These are phyloP conservation scores for Voacanga thouarsii DNA, from an alignment of 257 asterid genomes.

Conservation along the genomic window DNA sequence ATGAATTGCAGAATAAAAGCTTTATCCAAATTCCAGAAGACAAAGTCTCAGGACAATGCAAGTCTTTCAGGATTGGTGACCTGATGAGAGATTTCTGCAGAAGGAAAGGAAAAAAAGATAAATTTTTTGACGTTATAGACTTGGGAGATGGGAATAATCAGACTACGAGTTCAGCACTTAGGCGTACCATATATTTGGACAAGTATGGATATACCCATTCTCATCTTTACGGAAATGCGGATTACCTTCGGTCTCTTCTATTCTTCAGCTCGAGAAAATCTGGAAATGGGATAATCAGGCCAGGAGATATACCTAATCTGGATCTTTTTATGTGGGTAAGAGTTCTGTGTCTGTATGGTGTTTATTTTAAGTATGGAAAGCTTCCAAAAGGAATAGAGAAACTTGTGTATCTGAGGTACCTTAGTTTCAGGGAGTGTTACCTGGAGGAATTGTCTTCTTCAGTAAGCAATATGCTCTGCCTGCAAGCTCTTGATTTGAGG, in stretches of 20 bases:
- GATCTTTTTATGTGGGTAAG: background rate
- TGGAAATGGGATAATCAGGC: background rate
- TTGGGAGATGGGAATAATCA: too few species aligned
- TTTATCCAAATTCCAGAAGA: slow-evolving; percentile 12
- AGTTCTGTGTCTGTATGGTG: slow-evolving; percentile 14
- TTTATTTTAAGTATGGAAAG: slow-evolving; percentile 5
- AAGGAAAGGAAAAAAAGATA: slow-evolving; percentile 3
- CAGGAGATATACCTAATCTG: background rate
- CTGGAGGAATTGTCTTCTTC: slow-evolving; percentile 21
- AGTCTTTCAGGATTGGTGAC: background rate
- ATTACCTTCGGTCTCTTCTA: slow-evolving; percentile 14
- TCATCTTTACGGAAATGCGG: too few species aligned
- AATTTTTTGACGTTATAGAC: background rate
- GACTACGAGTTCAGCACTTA: background rate
- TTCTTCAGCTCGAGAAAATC: background rate
- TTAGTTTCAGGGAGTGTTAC: slow-evolving; percentile 31
- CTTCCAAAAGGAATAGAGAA: background rate
- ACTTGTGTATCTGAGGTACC: slow-evolving; percentile 19
- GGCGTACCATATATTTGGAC: slow-evolving; percentile 17
- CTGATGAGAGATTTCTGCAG: slow-evolving; percentile 18
- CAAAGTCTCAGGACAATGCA: slow-evolving; percentile 12
- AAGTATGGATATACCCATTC: background rate
- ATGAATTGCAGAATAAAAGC: background rate
- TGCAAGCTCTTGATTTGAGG: slow-evolving; percentile 34
- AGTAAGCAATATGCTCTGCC: slow-evolving; percentile 9